Conservation (phyloP, 176 grass and related monocot genomes). For the Phragmites australis region DNA sequence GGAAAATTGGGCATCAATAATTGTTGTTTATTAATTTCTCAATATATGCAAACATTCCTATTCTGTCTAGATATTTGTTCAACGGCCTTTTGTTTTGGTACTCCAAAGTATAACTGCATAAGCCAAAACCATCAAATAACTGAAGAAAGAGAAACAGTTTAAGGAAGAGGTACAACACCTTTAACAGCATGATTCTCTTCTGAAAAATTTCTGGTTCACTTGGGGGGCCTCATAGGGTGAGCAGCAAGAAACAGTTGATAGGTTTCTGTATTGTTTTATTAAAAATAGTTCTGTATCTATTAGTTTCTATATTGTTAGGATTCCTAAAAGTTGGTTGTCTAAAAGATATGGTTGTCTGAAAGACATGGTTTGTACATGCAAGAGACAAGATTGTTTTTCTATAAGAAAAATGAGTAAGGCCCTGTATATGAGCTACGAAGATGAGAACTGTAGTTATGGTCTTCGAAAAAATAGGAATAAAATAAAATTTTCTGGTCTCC, state of each 20-base stretch:
- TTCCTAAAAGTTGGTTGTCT: background rate
- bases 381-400: background rate
- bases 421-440: background rate
- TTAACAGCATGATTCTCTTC: background rate
- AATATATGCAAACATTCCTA: background rate
- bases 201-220: background rate
- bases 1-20: background rate
- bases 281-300: background rate
- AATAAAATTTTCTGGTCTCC: background rate
- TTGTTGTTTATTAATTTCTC: background rate
- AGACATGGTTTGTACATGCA: background rate
- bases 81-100: background rate
- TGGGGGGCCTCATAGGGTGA: background rate
- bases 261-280: background rate
- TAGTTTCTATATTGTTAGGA: background rate
- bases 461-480: background rate
- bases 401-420: background rate
- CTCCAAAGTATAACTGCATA: background rate
- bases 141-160: background rate
- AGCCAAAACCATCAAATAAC: background rate
- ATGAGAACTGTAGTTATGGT: background rate
- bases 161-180: background rate
- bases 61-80: background rate
- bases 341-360: background rate
- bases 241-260: background rate